phyloP scores from a whole-genome alignment of 208 protist species.

The Acanthamoeba triangularis region DNA sequence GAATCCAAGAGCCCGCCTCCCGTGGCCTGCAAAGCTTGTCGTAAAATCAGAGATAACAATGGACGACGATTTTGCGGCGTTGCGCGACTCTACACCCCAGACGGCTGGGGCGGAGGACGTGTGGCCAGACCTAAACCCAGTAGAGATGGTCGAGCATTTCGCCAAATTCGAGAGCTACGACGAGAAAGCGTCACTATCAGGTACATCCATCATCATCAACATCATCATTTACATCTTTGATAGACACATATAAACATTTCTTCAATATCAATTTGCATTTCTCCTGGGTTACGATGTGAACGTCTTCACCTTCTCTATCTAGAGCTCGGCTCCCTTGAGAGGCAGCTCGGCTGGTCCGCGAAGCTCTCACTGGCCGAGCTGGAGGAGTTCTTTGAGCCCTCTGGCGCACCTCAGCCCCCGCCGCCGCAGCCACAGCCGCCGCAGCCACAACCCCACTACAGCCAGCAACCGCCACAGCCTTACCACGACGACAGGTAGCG shows the following conservation, averaged over 20 bases:
- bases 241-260: too few species aligned
- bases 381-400: constrained; percentile 10
- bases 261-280: background rate
- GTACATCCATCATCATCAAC: background rate
- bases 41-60: background rate
- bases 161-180: background rate
- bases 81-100: background rate
- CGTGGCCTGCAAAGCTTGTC: too few species aligned
- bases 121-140: constrained; percentile 3
- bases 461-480: background rate
- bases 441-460: background rate
- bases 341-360: background rate
- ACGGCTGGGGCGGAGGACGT: background rate
- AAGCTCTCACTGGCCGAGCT: constrained; percentile 3
- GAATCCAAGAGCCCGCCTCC: too few species aligned
- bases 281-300: background rate
- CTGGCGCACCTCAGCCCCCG: background rate
- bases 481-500: background rate
- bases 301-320: background rate
- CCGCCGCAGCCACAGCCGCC: background rate
- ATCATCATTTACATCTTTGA: too few species aligned
- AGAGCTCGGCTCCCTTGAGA: background rate
- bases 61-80: background rate
- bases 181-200: background rate
- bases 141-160: constrained; percentile 1